These are phyloP conservation scores for Botrytis elliptica DNA, from an alignment of 2,329 filamentous ascomycete species.

Conservation along the genomic window DNA sequence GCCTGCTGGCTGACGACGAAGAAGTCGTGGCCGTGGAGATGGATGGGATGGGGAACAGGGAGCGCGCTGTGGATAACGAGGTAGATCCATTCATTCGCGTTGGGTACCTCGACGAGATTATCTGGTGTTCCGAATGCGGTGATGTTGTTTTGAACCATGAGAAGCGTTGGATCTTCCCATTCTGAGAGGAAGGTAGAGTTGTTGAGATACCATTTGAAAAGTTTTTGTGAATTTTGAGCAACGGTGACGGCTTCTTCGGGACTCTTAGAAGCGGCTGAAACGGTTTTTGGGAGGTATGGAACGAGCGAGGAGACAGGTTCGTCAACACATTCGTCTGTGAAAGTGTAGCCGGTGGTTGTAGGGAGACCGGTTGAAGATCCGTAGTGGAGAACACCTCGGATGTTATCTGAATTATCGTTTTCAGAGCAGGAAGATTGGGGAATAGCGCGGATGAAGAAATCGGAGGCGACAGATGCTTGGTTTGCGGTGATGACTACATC, in stretches of 20 bases:
- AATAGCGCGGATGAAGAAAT: conserved; percentile 60
- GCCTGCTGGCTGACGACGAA: conserved; percentile 45
- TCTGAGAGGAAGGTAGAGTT: conserved; percentile 47
- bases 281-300: conserved; percentile 29
- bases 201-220: conserved; percentile 51
- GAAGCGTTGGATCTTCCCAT: conserved; percentile 49
- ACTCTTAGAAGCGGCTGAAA: conserved; percentile 22
- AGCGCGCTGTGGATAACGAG: conserved; percentile 34
- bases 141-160: conserved; percentile 36
- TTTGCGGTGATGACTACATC: conserved; percentile 47
- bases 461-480: conserved; percentile 40
- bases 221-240: conserved; percentile 30
- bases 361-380: conserved; percentile 44
- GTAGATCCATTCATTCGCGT: conserved; percentile 36
- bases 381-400: conserved; percentile 49
- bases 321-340: conserved; percentile 36
- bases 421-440: conserved; percentile 56
- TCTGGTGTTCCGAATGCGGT: conserved; percentile 28
- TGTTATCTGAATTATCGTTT: conserved; percentile 50
- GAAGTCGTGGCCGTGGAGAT: conserved; percentile 52
- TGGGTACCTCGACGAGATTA: conserved; percentile 35
- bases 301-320: conserved; percentile 34
- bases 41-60: conserved; percentile 40
- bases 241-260: conserved; percentile 31
- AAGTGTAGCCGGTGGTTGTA: conserved; percentile 31